These are phyloP conservation scores for Tubosaeta brunneosetosa DNA, from an alignment of 768 basidiomycete genomes.

Conservation along the genomic window DNA sequence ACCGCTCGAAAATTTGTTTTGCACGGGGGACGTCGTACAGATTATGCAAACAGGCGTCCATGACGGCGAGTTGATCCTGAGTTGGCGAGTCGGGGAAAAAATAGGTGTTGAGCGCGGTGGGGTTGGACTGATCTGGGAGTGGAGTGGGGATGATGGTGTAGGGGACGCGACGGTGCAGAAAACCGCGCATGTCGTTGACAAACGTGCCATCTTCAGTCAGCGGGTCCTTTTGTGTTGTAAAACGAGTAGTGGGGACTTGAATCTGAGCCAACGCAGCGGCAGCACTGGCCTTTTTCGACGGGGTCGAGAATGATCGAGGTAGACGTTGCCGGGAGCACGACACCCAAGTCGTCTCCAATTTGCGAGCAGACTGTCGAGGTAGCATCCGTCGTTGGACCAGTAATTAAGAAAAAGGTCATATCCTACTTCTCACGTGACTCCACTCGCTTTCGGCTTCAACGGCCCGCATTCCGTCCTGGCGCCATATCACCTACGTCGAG, in stretches of 20 bases:
- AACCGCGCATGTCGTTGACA: slow-evolving; percentile 43
- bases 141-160: slow-evolving; percentile 67
- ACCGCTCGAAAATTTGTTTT: slow-evolving; percentile 60
- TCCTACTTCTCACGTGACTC: too few species aligned
- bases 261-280: slow-evolving; percentile 42
- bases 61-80: slow-evolving; percentile 68
- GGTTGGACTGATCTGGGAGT: slow-evolving; percentile 43
- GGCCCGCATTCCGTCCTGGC: too few species aligned
- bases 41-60: slow-evolving; percentile 79
- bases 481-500: too few species aligned
- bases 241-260: slow-evolving; percentile 37
- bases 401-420: not conserved
- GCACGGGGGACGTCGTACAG: slow-evolving; percentile 75
- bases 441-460: too few species aligned
- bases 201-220: slow-evolving; percentile 10
- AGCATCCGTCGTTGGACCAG: slow-evolving; percentile 17
- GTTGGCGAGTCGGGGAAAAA: slow-evolving; percentile 64
- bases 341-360: slow-evolving; percentile 41
- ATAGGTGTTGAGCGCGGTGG: slow-evolving; percentile 38
- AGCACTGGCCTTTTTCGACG: slow-evolving; percentile 51
- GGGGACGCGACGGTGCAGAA: slow-evolving; percentile 43
- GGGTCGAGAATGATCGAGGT: slow-evolving; percentile 67
- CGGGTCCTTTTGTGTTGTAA: slow-evolving; percentile 25
- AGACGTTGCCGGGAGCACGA: slow-evolving; percentile 62
- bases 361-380: slow-evolving; percentile 26